Conservation (phyloP, 305 asterid genomes). For the Fraxinus angustifolia region DNA sequence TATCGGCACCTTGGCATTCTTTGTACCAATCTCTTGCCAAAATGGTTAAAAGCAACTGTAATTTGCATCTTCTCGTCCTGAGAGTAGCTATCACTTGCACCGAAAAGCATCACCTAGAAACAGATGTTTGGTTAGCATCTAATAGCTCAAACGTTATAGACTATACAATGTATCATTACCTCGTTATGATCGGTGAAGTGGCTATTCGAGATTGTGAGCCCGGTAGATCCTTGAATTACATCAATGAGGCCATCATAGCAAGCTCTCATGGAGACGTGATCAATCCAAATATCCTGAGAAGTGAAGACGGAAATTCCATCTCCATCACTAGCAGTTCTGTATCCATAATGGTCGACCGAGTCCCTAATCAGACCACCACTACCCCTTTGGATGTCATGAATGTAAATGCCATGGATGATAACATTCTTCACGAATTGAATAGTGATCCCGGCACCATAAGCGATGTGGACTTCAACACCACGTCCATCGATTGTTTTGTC, state of each 20-base stretch:
- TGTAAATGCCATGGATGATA: constrained; percentile 56
- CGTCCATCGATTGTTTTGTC: constrained; percentile 75
- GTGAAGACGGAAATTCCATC: constrained; percentile 66
- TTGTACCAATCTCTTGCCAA: constrained; percentile 38
- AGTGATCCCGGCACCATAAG: constrained; percentile 58
- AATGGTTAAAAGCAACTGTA: constrained; percentile 44
- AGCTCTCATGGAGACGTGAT: constrained; percentile 58
- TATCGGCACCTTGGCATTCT: constrained; percentile 48
- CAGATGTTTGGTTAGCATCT: background rate
- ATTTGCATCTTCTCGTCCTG: constrained; percentile 39
- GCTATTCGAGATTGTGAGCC: constrained; percentile 54
- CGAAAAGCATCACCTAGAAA: constrained; percentile 39
- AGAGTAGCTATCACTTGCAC: constrained; percentile 30
- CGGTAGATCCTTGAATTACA: constrained; percentile 54
- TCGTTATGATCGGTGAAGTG: constrained; percentile 77
- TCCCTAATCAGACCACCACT: constrained; percentile 53
- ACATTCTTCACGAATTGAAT: constrained; percentile 49
- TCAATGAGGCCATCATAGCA: constrained; percentile 61
- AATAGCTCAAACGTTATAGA: background rate
- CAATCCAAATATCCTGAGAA: constrained; percentile 57
- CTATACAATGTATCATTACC: constrained; percentile 11
- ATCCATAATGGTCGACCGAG: constrained; percentile 45
- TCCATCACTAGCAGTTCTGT: constrained; percentile 54
- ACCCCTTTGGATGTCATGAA: constrained; percentile 40
- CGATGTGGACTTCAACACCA: constrained; percentile 48